Conservation (phyloP, 2,329 filamentous ascomycete genomes). For the Hymenoscyphus fructigenus region DNA sequence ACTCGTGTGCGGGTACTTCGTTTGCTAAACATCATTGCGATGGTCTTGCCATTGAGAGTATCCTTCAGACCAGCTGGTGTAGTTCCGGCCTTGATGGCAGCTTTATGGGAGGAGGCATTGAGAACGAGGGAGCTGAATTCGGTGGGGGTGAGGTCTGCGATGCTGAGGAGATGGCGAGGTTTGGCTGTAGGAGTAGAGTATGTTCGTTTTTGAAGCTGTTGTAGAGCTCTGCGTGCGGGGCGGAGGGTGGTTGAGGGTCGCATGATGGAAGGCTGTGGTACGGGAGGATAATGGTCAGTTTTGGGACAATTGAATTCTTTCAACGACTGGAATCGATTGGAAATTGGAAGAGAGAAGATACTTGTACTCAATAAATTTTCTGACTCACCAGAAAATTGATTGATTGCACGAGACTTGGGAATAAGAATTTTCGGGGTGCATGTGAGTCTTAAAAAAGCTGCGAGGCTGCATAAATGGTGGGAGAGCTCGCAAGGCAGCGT, state of each 20-base stretch:
- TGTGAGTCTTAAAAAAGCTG: constrained; percentile 15
- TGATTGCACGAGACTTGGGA: neutral
- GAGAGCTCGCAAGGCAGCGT: neutral
- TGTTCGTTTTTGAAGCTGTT: constrained; percentile 23
- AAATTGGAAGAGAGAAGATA: neutral
- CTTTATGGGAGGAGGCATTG: constrained; percentile 77
- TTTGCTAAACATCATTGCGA: constrained; percentile 97
- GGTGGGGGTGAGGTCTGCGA: constrained; percentile 75
- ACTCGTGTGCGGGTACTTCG: constrained; percentile 90
- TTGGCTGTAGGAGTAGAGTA: constrained; percentile 45
- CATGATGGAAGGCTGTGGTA: constrained; percentile 18
- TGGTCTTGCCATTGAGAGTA: constrained; percentile 70
- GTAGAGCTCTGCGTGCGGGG: constrained; percentile 28
- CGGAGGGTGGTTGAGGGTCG: constrained; percentile 24
- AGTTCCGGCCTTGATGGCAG: constrained; percentile 68
- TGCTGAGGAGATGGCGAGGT: constrained; percentile 88
- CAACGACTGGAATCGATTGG: neutral
- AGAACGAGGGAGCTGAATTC: constrained; percentile 82
- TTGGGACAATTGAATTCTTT: neutral
- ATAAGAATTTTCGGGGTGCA: constrained; percentile 11
- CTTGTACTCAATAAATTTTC: neutral
- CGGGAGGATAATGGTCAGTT: neutral
- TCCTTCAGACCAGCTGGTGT: constrained; percentile 58
- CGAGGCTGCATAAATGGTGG: constrained; percentile 10
- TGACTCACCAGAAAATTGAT: neutral